Percentiles rank a stretch among this genome's conserved stretches.
Conservation (phyloP, 2,329 filamentous ascomycete genomes). For the Hymenoscyphus infarciens region DNA sequence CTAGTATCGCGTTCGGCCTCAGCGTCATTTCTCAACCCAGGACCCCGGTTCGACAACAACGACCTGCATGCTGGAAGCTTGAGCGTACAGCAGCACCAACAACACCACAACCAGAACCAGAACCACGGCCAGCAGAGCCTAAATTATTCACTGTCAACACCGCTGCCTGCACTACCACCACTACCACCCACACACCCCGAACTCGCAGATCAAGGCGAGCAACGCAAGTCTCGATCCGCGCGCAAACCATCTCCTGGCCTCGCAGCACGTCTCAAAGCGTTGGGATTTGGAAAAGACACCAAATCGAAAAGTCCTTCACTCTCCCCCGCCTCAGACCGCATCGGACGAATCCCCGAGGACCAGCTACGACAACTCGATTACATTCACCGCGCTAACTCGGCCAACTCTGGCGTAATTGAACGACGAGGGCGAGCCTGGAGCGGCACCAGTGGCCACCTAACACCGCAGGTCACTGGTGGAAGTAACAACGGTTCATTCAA, state of each 20-base stretch:
- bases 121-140: constrained; percentile 2
- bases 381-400: constrained; percentile 56
- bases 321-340: constrained; percentile 41
- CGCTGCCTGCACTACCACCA: constrained; percentile 5
- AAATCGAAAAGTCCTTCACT: constrained; percentile 25
- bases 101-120: constrained; percentile 15
- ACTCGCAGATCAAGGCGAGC: constrained; percentile 18
- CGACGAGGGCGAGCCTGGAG: constrained; percentile 71
- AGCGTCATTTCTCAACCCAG: background rate
- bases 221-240: constrained; percentile 21
- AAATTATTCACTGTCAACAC: constrained; percentile 6
- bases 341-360: constrained; percentile 67
- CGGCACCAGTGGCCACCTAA: constrained; percentile 48
- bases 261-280: constrained; percentile 61
- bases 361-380: constrained; percentile 68
- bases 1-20: constrained; percentile 13
- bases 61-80: constrained; percentile 19
- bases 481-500: constrained; percentile 19
- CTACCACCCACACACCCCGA: background rate
- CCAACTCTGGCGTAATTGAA: constrained; percentile 48
- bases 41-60: constrained; percentile 16
- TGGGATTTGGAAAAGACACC: constrained; percentile 51
- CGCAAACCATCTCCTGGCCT: constrained; percentile 63
- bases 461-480: constrained; percentile 32
- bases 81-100: constrained; percentile 15